Conservation (phyloP, 495 filamentous ascomycete species). For the Rostrohypoxylon terebratum region DNA sequence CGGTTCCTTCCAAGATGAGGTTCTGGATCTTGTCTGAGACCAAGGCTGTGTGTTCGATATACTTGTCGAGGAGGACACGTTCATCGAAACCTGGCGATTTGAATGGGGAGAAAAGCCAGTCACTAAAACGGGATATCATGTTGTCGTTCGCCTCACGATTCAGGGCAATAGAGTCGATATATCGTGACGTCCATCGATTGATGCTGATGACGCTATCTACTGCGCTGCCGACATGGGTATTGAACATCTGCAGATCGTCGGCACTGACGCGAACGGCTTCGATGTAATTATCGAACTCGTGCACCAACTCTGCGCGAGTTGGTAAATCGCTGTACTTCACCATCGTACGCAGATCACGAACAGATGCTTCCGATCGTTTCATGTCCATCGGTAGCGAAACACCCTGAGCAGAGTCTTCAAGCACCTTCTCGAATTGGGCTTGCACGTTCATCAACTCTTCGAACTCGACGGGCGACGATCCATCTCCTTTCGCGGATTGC, state of each 20-base stretch:
- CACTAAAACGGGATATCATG: conserved; percentile 50
- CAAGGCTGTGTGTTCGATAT: conserved; percentile 70
- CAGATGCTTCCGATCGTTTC: conserved; percentile 75
- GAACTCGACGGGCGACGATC: conserved; percentile 64
- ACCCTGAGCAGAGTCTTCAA: conserved; percentile 69
- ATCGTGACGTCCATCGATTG: conserved; percentile 71
- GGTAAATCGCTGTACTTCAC: conserved; percentile 62
- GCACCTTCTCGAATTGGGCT: conserved; percentile 71
- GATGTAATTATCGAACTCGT: conserved; percentile 76
- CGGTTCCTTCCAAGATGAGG: conserved; percentile 74
- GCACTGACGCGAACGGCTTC: conserved; percentile 67
- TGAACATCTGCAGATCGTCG: conserved; percentile 72
- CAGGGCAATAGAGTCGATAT: conserved; percentile 68
- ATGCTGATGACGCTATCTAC: conserved; percentile 76
- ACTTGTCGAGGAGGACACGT: conserved; percentile 66
- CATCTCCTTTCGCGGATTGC: conserved; percentile 20
- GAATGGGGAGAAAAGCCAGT: conserved; percentile 66
- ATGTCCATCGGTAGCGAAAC: conserved; percentile 73
- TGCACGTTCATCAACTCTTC: conserved; percentile 75
- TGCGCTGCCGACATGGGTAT: conserved; percentile 72
- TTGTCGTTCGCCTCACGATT: conserved; percentile 52
- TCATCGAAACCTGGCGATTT: conserved; percentile 65
- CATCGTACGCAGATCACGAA: conserved; percentile 77
- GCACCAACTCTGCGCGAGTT: conserved; percentile 69
- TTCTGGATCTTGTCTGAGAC: conserved; percentile 72